Base-by-base conservation (phyloP, 768 basidiomycete species). In the Daedaleopsis sinensis region DNA sequence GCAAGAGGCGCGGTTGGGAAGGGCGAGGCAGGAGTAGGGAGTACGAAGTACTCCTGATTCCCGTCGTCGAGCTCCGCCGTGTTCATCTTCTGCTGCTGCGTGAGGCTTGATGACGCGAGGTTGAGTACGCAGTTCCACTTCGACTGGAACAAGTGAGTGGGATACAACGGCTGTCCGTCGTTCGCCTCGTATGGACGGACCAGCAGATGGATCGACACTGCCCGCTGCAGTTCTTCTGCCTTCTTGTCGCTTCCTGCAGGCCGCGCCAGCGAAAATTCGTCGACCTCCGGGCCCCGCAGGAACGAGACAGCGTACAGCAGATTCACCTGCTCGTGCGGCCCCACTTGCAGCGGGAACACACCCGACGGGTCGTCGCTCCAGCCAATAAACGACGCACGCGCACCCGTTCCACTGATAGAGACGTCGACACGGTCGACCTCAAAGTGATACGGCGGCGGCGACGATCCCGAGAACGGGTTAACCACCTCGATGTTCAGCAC, bases 401-500 rank as follows among this genome's bases (percentile, higher is more conserved):
- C 83, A 15, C 82, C 83, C 35, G 80, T 82, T 5, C 93, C 93
- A 24, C 90, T 85, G 42, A 97, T 85, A 35, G 79, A 81, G 7
- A 97, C 88, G 15, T 88, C 84, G 5, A 95, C 85, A 50, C 78
- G 83, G 68, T 94, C 90, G 1, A 97, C 84, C 56, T 85, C 78
- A 70, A 94, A 96, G 0, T 87, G 87, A 50, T 88, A 81, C 6
- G 78, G 75, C 35, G 47, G 19, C 2, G 84, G 24, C 43, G 36
- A 19, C 13, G 50, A 54, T 86, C 61, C 61, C 7, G 63, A 16
- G 53, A 67, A 67, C 1, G 88, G 82, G 68, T 95, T 94, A 73
- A 95, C 93, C 47, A 97, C 80, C 68, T 97, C 95, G 5, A 97
- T 87, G 61, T 91, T 94, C n/a, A 97, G 84, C 6, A 96, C 87